Conservation (phyloP, 2,329 filamentous ascomycete species). For the Chaetomiaceae sp. region DNA sequence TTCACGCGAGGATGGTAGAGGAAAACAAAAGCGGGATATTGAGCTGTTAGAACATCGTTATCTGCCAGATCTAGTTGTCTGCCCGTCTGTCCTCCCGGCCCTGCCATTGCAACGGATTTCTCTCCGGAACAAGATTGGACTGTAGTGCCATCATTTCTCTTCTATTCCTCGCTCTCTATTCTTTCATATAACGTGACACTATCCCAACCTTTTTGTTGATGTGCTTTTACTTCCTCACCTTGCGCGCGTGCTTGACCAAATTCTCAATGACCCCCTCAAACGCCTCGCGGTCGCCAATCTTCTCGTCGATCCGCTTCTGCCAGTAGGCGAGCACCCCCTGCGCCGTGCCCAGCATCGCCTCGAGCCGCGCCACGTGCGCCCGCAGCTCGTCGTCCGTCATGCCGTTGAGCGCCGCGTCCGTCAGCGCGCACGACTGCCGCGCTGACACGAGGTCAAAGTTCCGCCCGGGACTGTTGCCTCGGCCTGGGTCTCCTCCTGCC, state of each 20-base stretch:
- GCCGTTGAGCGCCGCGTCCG: conserved; percentile 73
- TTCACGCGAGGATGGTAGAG: conserved; percentile 12
- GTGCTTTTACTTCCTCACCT: conserved; percentile 67
- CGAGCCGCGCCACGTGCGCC: conserved; percentile 64
- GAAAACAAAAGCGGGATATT: conserved; percentile 17
- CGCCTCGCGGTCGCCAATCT: conserved; percentile 84
- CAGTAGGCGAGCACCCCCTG: conserved; percentile 81
- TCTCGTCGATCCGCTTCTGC: conserved; percentile 79
- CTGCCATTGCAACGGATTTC: no score
- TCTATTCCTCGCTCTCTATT: neutral
- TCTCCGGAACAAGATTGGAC: no score
- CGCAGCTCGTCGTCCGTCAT: conserved; percentile 74
- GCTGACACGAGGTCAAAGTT: conserved; percentile 76
- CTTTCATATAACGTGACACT: neutral
- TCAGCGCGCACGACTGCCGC: conserved; percentile 74
- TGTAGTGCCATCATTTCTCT: neutral
- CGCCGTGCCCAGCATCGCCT: conserved; percentile 65
- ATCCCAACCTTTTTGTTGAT: neutral
- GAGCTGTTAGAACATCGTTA: conserved; percentile 4
- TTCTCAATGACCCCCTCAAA: conserved; percentile 98
- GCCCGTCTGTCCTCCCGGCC: neutral
- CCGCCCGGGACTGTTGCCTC: conserved; percentile 53
- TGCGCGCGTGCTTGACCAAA: conserved; percentile 83
- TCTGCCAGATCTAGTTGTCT: neutral
- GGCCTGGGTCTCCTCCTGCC: neutral